Conservation (phyloP, 2,329 filamentous ascomycete genomes). For the Dichotomopilus funicola region DNA sequence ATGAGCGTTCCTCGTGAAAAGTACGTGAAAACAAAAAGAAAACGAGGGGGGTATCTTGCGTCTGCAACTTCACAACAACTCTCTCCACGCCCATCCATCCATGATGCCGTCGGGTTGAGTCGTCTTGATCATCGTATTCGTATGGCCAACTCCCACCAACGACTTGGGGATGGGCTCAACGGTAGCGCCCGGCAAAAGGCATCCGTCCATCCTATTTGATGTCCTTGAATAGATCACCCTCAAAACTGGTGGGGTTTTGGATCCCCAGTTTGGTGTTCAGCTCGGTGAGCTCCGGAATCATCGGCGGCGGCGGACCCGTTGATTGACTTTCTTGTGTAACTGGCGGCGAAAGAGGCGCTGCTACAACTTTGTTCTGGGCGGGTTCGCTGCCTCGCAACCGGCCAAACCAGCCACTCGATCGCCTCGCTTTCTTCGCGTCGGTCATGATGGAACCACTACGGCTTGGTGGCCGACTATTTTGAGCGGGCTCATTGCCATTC, state of each 20-base stretch:
- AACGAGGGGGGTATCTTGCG: constrained; percentile 28
- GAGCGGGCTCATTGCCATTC: constrained; percentile 39
- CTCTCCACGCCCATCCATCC: constrained; percentile 1
- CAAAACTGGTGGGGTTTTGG: constrained; percentile 39
- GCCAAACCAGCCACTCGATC: constrained; percentile 54
- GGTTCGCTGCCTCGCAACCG: constrained; percentile 40
- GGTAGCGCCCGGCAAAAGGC: neutral
- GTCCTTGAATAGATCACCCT: constrained; percentile 51
- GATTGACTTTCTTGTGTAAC: constrained; percentile 30
- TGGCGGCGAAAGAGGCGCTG: constrained; percentile 23
- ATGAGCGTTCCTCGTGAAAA: constrained; percentile 22
- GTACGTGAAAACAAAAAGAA: constrained; percentile 11
- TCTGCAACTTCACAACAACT: constrained; percentile 21
- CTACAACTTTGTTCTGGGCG: constrained; percentile 32
- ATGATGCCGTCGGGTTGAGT: neutral
- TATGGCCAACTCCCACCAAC: neutral
- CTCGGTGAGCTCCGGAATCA: constrained; percentile 52
- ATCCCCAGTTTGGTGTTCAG: constrained; percentile 45
- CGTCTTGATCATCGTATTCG: neutral
- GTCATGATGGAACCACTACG: constrained; percentile 42
- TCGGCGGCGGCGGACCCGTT: constrained; percentile 49
- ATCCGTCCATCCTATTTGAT: constrained; percentile 41
- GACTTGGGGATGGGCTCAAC: too few species aligned
- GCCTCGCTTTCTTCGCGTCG: constrained; percentile 49
- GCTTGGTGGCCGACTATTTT: constrained; percentile 41